phyloP scores from a whole-genome alignment of 176 grass and related monocot species.

The Eragrostis curvula region DNA sequence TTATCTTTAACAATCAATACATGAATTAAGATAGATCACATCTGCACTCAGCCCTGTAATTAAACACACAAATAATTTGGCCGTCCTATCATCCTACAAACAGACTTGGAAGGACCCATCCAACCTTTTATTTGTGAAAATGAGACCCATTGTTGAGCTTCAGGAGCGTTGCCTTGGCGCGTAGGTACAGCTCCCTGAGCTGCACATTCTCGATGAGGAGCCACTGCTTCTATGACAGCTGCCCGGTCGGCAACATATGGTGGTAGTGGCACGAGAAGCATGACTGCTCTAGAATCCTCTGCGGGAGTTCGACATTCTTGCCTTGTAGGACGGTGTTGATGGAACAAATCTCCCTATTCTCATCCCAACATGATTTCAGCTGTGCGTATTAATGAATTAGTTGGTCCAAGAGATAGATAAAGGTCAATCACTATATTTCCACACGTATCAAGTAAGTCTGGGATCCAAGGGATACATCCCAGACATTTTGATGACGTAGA shows the following conservation, averaged over 20 bases:
- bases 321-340: neutral
- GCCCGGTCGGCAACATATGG: neutral
- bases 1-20: too few relatives aligned
- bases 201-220: slow-evolving; percentile 16
- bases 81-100: too few relatives aligned
- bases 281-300: neutral
- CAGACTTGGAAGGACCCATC: too few relatives aligned
- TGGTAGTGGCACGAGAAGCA: neutral
- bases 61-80: too few relatives aligned
- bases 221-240: neutral
- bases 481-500: neutral
- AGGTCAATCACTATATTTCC: too few relatives aligned
- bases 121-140: too few relatives aligned
- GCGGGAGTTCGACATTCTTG: neutral
- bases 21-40: too few relatives aligned
- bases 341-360: neutral
- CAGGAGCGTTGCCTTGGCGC: neutral
- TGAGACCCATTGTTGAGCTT: too few relatives aligned
- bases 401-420: neutral
- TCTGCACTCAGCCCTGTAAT: too few relatives aligned
- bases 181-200: neutral
- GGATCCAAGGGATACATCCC: too few relatives aligned
- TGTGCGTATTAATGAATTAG: neutral
- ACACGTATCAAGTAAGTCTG: too few relatives aligned
- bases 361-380: neutral